Conservation (phyloP, 768 basidiomycete species). For the Termitomyces sp. region DNA sequence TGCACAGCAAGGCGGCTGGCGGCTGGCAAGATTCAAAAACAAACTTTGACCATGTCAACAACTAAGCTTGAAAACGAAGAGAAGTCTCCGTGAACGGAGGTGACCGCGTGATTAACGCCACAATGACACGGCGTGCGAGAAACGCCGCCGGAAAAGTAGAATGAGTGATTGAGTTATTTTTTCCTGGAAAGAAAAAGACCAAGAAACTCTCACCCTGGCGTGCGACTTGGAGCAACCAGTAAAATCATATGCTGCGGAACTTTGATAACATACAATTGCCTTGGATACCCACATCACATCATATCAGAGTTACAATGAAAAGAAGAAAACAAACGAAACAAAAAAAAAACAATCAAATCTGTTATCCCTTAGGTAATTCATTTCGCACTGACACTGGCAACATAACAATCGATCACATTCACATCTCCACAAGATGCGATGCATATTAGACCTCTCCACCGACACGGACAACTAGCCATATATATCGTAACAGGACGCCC, state of each 20-base stretch:
- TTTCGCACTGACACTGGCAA: not conserved
- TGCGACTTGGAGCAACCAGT: no score
- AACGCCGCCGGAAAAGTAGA: not conserved
- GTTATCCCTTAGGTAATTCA: not conserved
- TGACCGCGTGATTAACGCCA: slow-evolving; percentile 8
- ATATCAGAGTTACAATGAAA: not conserved
- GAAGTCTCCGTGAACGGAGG: not conserved
- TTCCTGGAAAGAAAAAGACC: not conserved
- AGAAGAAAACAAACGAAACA: no score
- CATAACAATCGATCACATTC: not conserved
- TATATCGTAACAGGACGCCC: not conserved
- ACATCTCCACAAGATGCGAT: not conserved
- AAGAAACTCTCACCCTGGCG: not conserved
- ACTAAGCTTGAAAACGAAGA: not conserved
- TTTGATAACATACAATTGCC: not conserved
- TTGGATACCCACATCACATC: not conserved
- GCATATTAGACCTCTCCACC: not conserved
- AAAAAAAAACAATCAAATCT: not conserved
- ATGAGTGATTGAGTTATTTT: not conserved
- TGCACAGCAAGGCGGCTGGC: no score
- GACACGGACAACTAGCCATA: not conserved
- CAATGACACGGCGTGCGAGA: slow-evolving; percentile 9
- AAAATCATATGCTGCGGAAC: not conserved
- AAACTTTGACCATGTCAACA: no score
- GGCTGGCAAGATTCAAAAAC: no score